Evolutionary conservation across 2,329 filamentous ascomycete genomes (phyloP).

Genomic region (Pseudodiploospora longispora): DNA sequence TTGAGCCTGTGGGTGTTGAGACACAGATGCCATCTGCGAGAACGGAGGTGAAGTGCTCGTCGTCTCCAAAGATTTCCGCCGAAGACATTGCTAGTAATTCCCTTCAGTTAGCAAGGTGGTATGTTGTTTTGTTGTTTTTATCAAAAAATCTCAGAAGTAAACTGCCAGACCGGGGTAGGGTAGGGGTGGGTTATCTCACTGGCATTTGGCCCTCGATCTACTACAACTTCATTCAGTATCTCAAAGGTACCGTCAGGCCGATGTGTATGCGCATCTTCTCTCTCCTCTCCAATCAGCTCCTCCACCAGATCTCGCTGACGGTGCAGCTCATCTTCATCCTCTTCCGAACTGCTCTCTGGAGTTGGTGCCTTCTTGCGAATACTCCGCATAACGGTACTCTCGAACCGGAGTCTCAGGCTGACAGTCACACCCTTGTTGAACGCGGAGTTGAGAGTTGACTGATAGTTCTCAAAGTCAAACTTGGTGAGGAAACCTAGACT

Average conservation of each 20-base stretch:
- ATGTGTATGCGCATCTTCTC: constrained; percentile 78
- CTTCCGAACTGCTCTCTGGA: constrained; percentile 16
- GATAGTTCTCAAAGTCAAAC: constrained; percentile 78
- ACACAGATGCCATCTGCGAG: constrained; percentile 91
- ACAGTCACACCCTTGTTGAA: constrained; percentile 83
- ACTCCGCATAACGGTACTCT: constrained; percentile 87
- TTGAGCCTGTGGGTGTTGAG: constrained; percentile 88
- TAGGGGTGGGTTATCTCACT: constrained; percentile 46
- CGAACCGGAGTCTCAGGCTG: constrained; percentile 79
- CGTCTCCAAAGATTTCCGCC: constrained; percentile 87
- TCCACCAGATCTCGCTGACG: constrained; percentile 66
- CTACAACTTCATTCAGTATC: constrained; percentile 93
- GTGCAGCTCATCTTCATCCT: constrained; percentile 30
- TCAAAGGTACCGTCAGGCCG: constrained; percentile 75
- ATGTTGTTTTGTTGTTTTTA: background rate
- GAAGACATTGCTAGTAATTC: constrained; percentile 66
- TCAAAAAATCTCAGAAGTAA: background rate
- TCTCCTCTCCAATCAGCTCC: constrained; percentile 80
- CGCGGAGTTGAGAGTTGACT: constrained; percentile 58
- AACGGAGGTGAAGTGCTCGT: constrained; percentile 90
- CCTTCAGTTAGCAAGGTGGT: background rate
- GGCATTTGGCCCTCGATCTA: constrained; percentile 87
- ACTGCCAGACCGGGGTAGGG: background rate
- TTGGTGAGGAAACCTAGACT: constrained; percentile 94
- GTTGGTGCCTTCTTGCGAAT: constrained; percentile 33